Base-by-base conservation (phyloP, 768 basidiomycete genomes). In the Psilocybe cyanescens region DNA sequence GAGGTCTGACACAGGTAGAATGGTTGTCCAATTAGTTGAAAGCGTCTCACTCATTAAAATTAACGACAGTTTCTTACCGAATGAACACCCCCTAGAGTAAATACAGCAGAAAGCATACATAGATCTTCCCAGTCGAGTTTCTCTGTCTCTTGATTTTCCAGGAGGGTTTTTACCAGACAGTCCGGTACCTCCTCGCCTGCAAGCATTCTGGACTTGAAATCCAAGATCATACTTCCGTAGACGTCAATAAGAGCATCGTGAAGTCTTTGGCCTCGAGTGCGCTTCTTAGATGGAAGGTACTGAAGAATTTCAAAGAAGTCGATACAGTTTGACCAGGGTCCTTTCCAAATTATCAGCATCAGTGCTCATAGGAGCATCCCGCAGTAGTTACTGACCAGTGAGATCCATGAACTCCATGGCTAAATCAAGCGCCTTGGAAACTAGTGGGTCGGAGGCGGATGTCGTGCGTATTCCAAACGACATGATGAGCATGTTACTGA, bases 261-360 rank as follows among this genome's bases (percentile, higher is more conserved):
- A 4, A 83, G 76, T 39, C 72, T 74, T 28, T 67, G 67, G 2
- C 72, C 81, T 14, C 82, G 75, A 1, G 71, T 64, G 4, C 65
- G 70, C 70, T 75, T 79, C 12, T 58, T 56, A 12, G 71, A 78
- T 1, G 79, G 81, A 3, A 83, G 52, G 57, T 70, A 66, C 53
- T 81, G 82, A n/a, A 83, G 74, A 8, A 75, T 63, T 31, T 72
- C 71, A 9, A 83, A 59, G 57, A 82, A 83, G 65, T 83, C 82
- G 30, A 78, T 72, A 4, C 74, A 58, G 60, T 83, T 83, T 6
- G 81, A 79, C 55, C 74, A 68, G 1, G 81, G 79, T 11, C 81
- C 81, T 65, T 75, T 74, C 39, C 63, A 66, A 63, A 75, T 74
- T 71, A 71, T 76, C 35, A 57, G 60, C 28, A 39, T 3, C 12